Evolutionary conservation across 495 filamentous ascomycete genomes (phyloP).

Genomic region (Tuber aestivum): DNA sequence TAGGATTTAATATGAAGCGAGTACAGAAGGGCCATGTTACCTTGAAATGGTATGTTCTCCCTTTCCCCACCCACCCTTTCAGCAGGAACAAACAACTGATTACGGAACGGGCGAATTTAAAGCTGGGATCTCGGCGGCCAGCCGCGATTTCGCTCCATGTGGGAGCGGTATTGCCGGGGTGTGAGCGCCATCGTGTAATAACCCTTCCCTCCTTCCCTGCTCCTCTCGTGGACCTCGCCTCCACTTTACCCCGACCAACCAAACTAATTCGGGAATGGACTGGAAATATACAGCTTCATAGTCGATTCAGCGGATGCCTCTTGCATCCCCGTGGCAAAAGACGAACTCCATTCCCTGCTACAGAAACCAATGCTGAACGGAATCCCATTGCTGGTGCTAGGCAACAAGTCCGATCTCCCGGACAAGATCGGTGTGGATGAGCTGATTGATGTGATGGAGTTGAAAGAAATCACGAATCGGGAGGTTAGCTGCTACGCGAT

Average conservation of each 20-base stretch:
- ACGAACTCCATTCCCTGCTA: slow-evolving; percentile 85
- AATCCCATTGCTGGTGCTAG: slow-evolving; percentile 91
- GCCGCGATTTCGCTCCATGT: slow-evolving; percentile 96
- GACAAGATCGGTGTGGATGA: slow-evolving; percentile 87
- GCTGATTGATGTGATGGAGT: slow-evolving; percentile 84
- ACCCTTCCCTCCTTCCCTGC: slow-evolving; percentile 2
- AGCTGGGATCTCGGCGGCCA: slow-evolving; percentile 97
- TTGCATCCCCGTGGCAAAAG: slow-evolving; percentile 77
- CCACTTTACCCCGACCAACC: background rate
- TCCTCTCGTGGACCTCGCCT: background rate
- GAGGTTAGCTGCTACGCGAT: slow-evolving; percentile 99
- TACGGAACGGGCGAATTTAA: slow-evolving; percentile 6
- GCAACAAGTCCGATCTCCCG: slow-evolving; percentile 92
- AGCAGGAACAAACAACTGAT: background rate
- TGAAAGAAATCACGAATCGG: slow-evolving; percentile 80
- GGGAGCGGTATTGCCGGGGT: slow-evolving; percentile 95
- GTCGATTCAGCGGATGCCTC: slow-evolving; percentile 81
- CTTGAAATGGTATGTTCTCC: slow-evolving; percentile 70
- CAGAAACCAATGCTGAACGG: slow-evolving; percentile 76
- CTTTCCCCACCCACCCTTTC: background rate
- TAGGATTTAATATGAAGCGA: slow-evolving; percentile 98
- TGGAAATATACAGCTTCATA: slow-evolving; percentile 62
- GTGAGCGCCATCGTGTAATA: slow-evolving; percentile 93
- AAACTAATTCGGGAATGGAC: slow-evolving; percentile 20
- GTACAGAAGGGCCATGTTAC: slow-evolving; percentile 98